Evolutionary conservation across 169 alveolate genomes (phyloP).

Genomic region (Babesia sp.): DNA sequence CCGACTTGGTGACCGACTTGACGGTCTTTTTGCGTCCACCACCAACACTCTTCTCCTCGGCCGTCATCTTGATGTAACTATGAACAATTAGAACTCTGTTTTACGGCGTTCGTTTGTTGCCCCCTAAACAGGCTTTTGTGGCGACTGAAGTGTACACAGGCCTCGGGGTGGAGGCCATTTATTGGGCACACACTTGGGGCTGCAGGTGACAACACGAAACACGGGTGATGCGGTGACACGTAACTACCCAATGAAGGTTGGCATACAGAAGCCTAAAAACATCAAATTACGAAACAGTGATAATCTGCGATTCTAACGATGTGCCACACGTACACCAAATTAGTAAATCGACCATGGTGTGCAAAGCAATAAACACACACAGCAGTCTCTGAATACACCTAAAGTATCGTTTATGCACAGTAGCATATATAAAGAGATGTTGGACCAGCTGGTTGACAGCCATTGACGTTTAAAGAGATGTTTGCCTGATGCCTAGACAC

Average conservation of each 20-base stretch:
- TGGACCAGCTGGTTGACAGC: no score
- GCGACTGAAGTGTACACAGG: conserved; percentile 26
- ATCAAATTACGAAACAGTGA: background rate
- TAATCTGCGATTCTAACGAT: background rate
- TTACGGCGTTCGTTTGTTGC: conserved; percentile 38
- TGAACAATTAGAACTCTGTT: conserved; percentile 5
- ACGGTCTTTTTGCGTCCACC: conserved; percentile 87
- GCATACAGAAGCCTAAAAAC: background rate
- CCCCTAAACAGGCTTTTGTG: conserved; percentile 51
- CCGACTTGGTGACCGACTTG: conserved; percentile 91
- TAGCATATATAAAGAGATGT: no score
- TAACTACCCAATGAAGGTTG: background rate
- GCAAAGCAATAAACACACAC: background rate
- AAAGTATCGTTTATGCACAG: no score
- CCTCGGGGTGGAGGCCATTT: background rate
- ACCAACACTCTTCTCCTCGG: conserved; percentile 63
- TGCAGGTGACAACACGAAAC: conserved; percentile 2
- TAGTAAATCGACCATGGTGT: background rate
- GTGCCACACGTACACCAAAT: background rate
- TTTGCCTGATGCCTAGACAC: no score
- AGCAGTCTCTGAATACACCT: no score
- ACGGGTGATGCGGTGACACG: background rate
- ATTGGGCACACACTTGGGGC: conserved; percentile 57
- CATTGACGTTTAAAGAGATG: no score
- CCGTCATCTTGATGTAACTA: conserved; percentile 57